A percentile compares a stretch with the other conserved stretches of the same genome.
These are phyloP conservation scores for Lactarius hengduanensis DNA, from an alignment of 768 basidiomycete species.

Conservation along the genomic window DNA sequence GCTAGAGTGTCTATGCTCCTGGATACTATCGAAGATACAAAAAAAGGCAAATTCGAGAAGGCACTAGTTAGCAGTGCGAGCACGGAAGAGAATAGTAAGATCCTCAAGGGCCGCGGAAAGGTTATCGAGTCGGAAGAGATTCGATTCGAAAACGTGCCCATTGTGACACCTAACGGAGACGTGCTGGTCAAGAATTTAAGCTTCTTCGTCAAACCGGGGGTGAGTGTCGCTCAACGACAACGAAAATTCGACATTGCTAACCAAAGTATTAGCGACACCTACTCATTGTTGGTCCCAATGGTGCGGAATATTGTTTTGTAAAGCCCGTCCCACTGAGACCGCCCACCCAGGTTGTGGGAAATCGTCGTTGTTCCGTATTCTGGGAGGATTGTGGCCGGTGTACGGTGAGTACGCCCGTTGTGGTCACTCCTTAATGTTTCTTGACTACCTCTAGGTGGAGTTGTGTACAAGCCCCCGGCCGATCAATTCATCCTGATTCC, in stretches of 20 bases:
- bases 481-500: conserved; percentile 92
- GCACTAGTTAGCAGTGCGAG: conserved; percentile 73
- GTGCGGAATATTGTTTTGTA: conserved; percentile 38
- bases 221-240: conserved; percentile 37
- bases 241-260: background rate
- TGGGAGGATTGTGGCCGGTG: conserved; percentile 96
- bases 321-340: background rate
- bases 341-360: conserved; percentile 69
- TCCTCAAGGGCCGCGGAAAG: conserved; percentile 74
- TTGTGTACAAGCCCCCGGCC: conserved; percentile 86
- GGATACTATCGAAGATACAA: conserved; percentile 87
- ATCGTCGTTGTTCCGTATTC: conserved; percentile 90
- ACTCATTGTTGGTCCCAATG: conserved; percentile 93
- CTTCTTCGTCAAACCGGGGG: conserved; percentile 87
- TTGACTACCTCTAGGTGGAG: conserved; percentile 46
- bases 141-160: conserved; percentile 88
- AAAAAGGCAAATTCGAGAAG: conserved; percentile 84
- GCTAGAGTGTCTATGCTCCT: conserved; percentile 85
- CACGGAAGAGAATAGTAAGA: conserved; percentile 69
- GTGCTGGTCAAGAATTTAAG: conserved; percentile 80
- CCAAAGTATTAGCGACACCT: conserved; percentile 68
- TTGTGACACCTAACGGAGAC: conserved; percentile 95
- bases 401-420: conserved; percentile 38
- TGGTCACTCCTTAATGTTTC: background rate
- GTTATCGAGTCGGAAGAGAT: conserved; percentile 87